Evolutionary conservation across 1,284 basidiomycete genomes (phyloP), one percentile per base, ranked within the genome.

Genomic region (Microbotryomycetes sp.): DNA sequence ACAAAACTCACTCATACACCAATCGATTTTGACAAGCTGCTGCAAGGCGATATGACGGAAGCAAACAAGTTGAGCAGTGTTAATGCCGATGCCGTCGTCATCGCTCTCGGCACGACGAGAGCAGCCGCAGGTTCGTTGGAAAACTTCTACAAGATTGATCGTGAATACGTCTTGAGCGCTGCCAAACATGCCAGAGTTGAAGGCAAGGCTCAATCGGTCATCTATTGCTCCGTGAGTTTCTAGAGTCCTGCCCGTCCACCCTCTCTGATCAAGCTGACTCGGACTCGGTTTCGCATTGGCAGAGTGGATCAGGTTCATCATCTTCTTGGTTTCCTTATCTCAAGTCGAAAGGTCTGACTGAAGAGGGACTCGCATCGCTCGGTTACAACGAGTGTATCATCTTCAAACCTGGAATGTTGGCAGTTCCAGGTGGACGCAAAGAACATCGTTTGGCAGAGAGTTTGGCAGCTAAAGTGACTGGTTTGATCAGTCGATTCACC

Each of bases 101-200:
- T 77, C 50, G 70, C 75, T 54, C 72, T 88, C n/a, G 86, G 86
- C 3, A 87, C 86, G 23, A 83, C 81, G 14, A 78, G 76, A 29
- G 80, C 78, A 19, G 64, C 49, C n/a, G 87, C 86, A 0, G 86
- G 86, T 2, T 81, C 82, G 63, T 80, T 81, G 1, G 80, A 78
- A 26, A 79, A 79, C 3, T 89, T 88, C 63, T 89, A 88, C 62
- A 83, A 86, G 72, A 88, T 89, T 66, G 88, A 89, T 70, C 77
- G 84, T 71, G 85, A 85, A 71, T 88, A 88, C 71, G 87, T 89
- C 23, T 71, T 89, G 45, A 82, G 83, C 51, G 83, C 84, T 7
- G 87, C 86, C 7, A 78, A 80, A 52, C 83, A 81, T 15, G 85
- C 87, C 3, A 83, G 81, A 67, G 73, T 76, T 9, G 75, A 80